Conservation (phyloP, 2,329 filamentous ascomycete genomes). For the Neopestalotiopsis sp. region DNA sequence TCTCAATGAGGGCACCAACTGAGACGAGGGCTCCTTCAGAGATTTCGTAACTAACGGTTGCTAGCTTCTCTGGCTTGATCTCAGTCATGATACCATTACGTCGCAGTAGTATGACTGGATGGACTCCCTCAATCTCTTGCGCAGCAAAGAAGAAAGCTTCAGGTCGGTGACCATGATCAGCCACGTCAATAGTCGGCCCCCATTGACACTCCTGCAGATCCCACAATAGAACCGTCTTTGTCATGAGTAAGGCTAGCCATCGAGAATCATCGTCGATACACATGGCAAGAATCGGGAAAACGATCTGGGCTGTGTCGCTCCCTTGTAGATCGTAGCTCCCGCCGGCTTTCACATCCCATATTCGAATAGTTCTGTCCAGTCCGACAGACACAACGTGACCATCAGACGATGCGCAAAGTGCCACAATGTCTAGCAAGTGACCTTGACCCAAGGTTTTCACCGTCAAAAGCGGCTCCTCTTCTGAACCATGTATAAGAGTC, state of each 20-base stretch:
- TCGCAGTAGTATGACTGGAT: conserved; percentile 65
- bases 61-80: conserved; percentile 52
- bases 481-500: conserved; percentile 47
- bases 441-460: conserved; percentile 66
- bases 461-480: conserved; percentile 59
- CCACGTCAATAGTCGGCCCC: conserved; percentile 59
- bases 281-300: conserved; percentile 66
- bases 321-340: conserved; percentile 47
- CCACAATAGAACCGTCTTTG: conserved; percentile 66
- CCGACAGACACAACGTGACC: conserved; percentile 73
- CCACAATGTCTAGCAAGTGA: conserved; percentile 73
- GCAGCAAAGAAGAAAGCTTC: conserved; percentile 69
- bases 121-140: conserved; percentile 40
- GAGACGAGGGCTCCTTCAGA: conserved; percentile 58
- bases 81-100: conserved; percentile 69
- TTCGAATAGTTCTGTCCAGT: conserved; percentile 70
- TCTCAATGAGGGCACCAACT: conserved; percentile 52
- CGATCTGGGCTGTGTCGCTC: conserved; percentile 48
- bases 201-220: conserved; percentile 62
- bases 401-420: conserved; percentile 65
- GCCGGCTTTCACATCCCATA: conserved; percentile 66
- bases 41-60: conserved; percentile 50
- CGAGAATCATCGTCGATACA: conserved; percentile 68
- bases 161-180: conserved; percentile 63
- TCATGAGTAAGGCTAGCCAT: conserved; percentile 71